Evolutionary conservation across 2,329 filamentous ascomycete species (phyloP).

Genomic region (Aschersonia sp.): DNA sequence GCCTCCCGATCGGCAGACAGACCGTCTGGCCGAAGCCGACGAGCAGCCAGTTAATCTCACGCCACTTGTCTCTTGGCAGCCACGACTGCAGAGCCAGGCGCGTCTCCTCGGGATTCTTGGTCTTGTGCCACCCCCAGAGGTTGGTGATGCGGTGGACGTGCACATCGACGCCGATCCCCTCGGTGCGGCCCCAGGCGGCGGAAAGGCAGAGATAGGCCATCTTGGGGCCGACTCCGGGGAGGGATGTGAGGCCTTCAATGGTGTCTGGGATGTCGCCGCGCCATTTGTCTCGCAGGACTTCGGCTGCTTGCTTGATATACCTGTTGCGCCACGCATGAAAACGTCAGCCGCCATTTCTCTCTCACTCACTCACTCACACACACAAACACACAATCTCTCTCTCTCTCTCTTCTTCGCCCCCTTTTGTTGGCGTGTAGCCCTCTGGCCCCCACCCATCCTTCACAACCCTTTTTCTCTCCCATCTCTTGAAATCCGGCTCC

Average conservation of each 20-base stretch:
- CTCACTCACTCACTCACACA: neutral
- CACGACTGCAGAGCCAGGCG: slow-evolving; percentile 61
- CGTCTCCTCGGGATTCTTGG: slow-evolving; percentile 70
- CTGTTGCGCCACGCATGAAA: slow-evolving; percentile 10
- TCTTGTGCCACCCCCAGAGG: slow-evolving; percentile 82
- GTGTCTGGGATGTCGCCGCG: slow-evolving; percentile 66
- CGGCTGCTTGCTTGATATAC: slow-evolving; percentile 58
- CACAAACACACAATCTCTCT: neutral
- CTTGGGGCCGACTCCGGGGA: slow-evolving; percentile 85
- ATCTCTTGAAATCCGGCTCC: no score
- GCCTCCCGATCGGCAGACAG: slow-evolving; percentile 64
- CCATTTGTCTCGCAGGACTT: slow-evolving; percentile 56
- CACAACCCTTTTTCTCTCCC: no score
- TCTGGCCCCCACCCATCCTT: no score
- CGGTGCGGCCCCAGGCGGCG: slow-evolving; percentile 46
- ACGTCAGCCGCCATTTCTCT: neutral
- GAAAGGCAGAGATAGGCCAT: slow-evolving; percentile 86
- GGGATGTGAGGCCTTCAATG: slow-evolving; percentile 56
- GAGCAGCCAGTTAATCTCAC: slow-evolving; percentile 80
- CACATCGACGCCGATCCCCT: slow-evolving; percentile 85
- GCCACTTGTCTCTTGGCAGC: slow-evolving; percentile 76
- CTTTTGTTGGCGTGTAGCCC: no score
- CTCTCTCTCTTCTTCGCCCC: no score
- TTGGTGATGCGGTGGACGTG: slow-evolving; percentile 93
- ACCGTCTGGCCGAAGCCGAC: slow-evolving; percentile 82